Evolutionary conservation across 805 yeast species (phyloP), one percentile per base, ranked within the genome.

Genomic region (Priceomyces fermenticarens): DNA sequence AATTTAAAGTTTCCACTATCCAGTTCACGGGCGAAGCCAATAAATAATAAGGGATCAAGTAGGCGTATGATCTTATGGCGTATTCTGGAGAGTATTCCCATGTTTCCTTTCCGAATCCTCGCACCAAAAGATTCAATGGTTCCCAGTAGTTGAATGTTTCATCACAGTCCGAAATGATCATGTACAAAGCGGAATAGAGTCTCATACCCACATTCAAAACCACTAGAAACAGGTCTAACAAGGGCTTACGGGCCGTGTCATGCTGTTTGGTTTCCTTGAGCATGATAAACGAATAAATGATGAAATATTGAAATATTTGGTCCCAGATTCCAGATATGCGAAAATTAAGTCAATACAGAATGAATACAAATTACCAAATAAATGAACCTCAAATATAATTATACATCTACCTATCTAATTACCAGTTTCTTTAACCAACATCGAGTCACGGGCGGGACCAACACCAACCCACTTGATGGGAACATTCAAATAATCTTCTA

Each of bases 381-480:
- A 10, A 13, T 16, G 7, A 33, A 33, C n/a, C 25, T 20, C 23
- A 26, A 33, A n/a, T 14, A 31, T 31, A 13, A 13, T 13, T 31
- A 32, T 17, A 32, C 25, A 20, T 32, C 17, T 36, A 32, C n/a
- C 26, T 32, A n/a, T 32, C 27, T 44, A 41, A 26, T 44, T 38
- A 20, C 25, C 25, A 20, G 41, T 30, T 26, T 40, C 48, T 62
- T 80, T 83, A 53, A 79, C 81, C 54, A 89, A 75, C 97, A 89
- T 90, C 29, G 90, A 81, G 42, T 85, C 95, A 72, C 98, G 86
- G 40, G 88, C 96, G 48, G 99, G 97, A 48, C 99, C 99, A 43
- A 96, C 93, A 62, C 99, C 99, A 47, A 93, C 93, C 97, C 97
- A 93, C 63, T 85, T 85, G 48, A 93, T 77, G 42, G 95, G 96